Percentiles rank a stretch among this genome's conserved stretches.
Conservation (phyloP, 257 asterid species). For the Plantago elongata region DNA sequence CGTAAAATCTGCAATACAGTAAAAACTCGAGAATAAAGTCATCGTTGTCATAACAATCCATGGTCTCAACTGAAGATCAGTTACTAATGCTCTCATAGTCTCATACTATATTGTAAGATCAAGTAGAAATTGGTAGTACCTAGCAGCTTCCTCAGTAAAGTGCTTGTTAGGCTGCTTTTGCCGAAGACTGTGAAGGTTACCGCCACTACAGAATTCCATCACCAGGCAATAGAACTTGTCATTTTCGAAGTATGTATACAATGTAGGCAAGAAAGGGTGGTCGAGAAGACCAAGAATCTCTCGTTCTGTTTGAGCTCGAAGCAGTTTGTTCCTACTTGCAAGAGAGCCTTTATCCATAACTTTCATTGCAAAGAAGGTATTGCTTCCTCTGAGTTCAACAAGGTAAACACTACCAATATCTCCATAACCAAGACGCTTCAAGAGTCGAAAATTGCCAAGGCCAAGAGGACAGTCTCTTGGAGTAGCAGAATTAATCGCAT, state of each 20-base stretch:
- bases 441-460: constrained; percentile 54
- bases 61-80: neutral
- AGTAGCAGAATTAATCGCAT: constrained; percentile 49
- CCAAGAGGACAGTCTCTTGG: constrained; percentile 55
- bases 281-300: constrained; percentile 83
- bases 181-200: constrained; percentile 76
- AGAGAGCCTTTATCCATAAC: constrained; percentile 85
- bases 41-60: neutral
- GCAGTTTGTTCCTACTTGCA: constrained; percentile 66
- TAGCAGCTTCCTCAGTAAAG: constrained; percentile 80
- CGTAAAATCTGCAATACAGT: constrained; percentile 55
- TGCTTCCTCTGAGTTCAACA: constrained; percentile 62
- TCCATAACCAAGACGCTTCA: constrained; percentile 83
- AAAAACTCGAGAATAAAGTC: neutral
- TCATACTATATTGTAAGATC: neutral
- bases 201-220: constrained; percentile 88
- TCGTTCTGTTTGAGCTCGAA: constrained; percentile 70
- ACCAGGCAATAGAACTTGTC: constrained; percentile 80
- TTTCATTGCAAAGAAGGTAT: constrained; percentile 73
- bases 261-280: constrained; percentile 80
- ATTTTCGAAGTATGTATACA: constrained; percentile 72
- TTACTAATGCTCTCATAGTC: neutral
- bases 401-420: constrained; percentile 89
- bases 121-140: constrained; percentile 30
- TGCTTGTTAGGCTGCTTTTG: constrained; percentile 82